Percentiles rank a stretch among this genome's conserved stretches.
Evolutionary conservation across 306 rosid species (phyloP).

Genomic region (Ormosia emarginata): DNA sequence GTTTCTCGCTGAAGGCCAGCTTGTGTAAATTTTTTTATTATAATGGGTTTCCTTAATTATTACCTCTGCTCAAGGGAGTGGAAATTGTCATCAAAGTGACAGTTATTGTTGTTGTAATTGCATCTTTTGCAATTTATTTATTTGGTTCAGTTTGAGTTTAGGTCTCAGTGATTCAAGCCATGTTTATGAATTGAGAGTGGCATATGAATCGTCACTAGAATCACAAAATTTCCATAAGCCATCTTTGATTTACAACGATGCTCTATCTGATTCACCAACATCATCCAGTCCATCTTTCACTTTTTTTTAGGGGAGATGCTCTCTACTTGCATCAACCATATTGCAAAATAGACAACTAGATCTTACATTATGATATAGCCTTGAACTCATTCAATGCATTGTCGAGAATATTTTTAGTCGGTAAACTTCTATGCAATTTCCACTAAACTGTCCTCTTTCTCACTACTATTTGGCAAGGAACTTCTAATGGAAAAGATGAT

Average conservation of each 20-base stretch:
- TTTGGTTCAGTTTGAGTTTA: background rate
- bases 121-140: background rate
- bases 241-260: background rate
- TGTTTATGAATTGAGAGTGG: background rate
- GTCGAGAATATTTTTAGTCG: too few species aligned
- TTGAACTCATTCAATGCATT: too few species aligned
- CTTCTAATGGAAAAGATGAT: too few species aligned
- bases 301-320: too few species aligned
- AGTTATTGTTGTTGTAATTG: background rate
- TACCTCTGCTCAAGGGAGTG: background rate
- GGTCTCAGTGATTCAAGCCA: background rate
- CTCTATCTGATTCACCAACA: background rate
- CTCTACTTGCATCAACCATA: too few species aligned
- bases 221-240: background rate
- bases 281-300: background rate
- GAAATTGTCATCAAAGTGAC: background rate
- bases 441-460: too few species aligned
- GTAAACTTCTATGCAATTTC: too few species aligned
- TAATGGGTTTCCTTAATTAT: background rate
- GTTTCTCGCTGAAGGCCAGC: background rate
- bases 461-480: too few species aligned
- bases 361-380: background rate
- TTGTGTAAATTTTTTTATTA: background rate
- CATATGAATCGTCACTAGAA: background rate
- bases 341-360: too few species aligned